Base-by-base conservation (phyloP, 2,329 filamentous ascomycete species). In the Neonectria hederae region DNA sequence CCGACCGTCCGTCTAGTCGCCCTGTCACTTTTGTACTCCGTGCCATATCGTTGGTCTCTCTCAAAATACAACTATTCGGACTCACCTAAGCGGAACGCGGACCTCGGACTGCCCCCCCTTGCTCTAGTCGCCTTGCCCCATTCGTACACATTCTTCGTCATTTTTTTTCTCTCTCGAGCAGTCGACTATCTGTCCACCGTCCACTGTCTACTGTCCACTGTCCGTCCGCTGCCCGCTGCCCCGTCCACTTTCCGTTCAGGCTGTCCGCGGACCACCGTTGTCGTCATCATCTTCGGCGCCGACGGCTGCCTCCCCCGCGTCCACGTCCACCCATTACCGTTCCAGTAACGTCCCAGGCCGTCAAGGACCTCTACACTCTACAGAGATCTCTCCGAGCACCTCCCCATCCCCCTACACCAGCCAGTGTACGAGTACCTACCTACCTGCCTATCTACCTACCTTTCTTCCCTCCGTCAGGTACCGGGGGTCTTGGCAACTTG, bases 41-140 rank as follows among this genome's bases (percentile, higher is more conserved):
- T 48, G 38, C n/a, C n/a, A n/a, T 56, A 19, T 38, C 38, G 52
- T 57, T 22, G 19, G 54, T 9, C 38, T 38, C 7, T 22, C 17
- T 26, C 40, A 24, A n/a, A 51, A 52, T 52, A 52, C 56, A 38
- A 9, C n/a, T 19, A 52, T 38, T 58, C 28, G 56, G 38, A 45
- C 48, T 32, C 38, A 42, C 19, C 35, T 32, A 45, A 53, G 35
- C 56, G 48, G 48, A 43, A 21, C 56, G 56, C 56, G 56, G 56
- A 59, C 14, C 14, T 59, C 56, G 38, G 46, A 59, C 26, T 53
- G 28, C 17, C 38, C 10, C n/a, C 30, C 10, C 22, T 49, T 24
- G 42, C 21, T 26, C 48, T 30, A 8, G n/a, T 32, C 22, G 26
- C 48, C 24, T 58, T 46, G 32, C 55, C 38, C 22, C 55, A 48